These are phyloP conservation scores for Aspergillus sp. DNA, from an alignment of 2,329 filamentous ascomycete genomes.

Conservation along the genomic window DNA sequence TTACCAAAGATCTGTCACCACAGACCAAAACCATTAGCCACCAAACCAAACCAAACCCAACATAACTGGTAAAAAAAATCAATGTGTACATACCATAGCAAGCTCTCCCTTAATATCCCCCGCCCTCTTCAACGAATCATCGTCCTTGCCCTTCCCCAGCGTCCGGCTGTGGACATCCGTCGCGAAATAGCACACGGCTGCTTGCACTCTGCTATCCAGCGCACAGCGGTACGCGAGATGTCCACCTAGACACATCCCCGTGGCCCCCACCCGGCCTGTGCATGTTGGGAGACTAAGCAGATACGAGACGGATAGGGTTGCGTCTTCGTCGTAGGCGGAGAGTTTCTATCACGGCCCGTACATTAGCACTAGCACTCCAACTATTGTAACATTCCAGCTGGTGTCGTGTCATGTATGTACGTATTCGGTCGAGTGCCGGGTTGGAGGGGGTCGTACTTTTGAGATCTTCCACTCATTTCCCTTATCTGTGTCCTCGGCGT, in stretches of 20 bases:
- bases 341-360: constrained; percentile 59
- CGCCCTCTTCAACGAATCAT: constrained; percentile 62
- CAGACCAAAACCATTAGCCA: constrained; percentile 49
- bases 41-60: background rate
- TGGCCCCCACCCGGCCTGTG: constrained; percentile 74
- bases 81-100: constrained; percentile 57
- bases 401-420: no score
- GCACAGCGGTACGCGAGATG: constrained; percentile 75
- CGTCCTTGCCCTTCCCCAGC: constrained; percentile 66
- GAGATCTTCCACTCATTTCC: constrained; percentile 84
- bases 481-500: constrained; percentile 80
- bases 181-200: constrained; percentile 84
- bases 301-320: constrained; percentile 65
- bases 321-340: constrained; percentile 81
- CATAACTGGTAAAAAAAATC: no score
- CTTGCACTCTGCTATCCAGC: constrained; percentile 73
- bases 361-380: background rate
- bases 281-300: constrained; percentile 73
- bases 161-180: constrained; percentile 83
- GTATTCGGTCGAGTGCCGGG: no score
- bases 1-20: constrained; percentile 75
- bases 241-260: constrained; percentile 91
- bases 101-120: constrained; percentile 73
- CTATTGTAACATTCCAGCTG: background rate
- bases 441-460: constrained; percentile 54